A percentile compares a stretch with the other conserved stretches of the same genome.
Conservation (phyloP, 2,329 filamentous ascomycete genomes). For the Ascochyta viciae-villosae region DNA sequence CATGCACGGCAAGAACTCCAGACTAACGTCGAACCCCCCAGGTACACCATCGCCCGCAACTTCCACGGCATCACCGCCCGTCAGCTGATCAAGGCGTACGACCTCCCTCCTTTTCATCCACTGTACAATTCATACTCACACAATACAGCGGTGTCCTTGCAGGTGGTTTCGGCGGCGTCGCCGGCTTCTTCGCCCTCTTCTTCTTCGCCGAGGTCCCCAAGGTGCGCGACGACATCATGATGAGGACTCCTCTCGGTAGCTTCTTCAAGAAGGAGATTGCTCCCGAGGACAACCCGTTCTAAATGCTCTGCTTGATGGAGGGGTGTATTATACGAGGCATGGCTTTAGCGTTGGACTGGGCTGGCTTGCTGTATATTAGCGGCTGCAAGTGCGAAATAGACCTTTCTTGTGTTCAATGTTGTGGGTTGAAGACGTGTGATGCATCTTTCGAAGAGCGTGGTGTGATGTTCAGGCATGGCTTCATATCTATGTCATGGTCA, state of each 20-base stretch:
- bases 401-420: conserved; percentile 26
- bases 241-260: conserved; percentile 66
- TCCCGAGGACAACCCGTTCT: conserved; percentile 70
- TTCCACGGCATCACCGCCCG: conserved; percentile 59
- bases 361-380: conserved; percentile 41
- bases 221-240: conserved; percentile 67
- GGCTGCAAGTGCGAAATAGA: conserved; percentile 39
- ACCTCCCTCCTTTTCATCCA: conserved; percentile 20
- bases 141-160: conserved; percentile 52
- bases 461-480: conserved; percentile 27
- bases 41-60: conserved; percentile 58
- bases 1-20: background rate
- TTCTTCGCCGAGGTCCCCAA: conserved; percentile 70
- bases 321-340: conserved; percentile 29
- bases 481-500: conserved; percentile 34
- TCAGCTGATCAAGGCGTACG: conserved; percentile 56
- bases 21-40: conserved; percentile 42
- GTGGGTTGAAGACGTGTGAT: background rate
- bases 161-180: conserved; percentile 63
- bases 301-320: conserved; percentile 16
- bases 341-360: conserved; percentile 18
- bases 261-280: conserved; percentile 65
- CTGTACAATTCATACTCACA: conserved; percentile 13
- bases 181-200: conserved; percentile 67
- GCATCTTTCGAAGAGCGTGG: background rate